Evolutionary conservation across 1,139 yeast genomes (phyloP).

Genomic region (Candida tetrigidarum): DNA sequence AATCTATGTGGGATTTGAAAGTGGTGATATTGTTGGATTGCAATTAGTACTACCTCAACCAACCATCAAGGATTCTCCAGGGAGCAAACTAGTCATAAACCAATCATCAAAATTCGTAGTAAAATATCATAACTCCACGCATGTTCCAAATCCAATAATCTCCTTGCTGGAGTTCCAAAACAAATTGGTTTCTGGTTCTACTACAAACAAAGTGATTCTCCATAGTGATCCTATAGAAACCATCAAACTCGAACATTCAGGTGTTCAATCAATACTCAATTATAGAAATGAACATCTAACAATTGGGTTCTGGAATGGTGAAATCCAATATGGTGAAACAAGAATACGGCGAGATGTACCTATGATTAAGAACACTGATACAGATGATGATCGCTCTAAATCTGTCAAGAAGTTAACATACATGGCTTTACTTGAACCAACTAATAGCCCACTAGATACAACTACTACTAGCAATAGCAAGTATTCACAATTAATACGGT

Average conservation of each 20-base stretch:
- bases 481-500: slow-evolving; percentile 20
- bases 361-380: slow-evolving; percentile 16
- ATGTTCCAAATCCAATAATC: slow-evolving; percentile 57
- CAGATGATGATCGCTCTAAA: slow-evolving; percentile 8
- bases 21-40: slow-evolving; percentile 53
- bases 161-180: slow-evolving; percentile 30
- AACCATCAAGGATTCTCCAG: background rate
- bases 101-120: slow-evolving; percentile 24
- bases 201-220: slow-evolving; percentile 33
- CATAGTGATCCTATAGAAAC: slow-evolving; percentile 21
- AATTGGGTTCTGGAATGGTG: slow-evolving; percentile 49
- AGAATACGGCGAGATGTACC: slow-evolving; percentile 21
- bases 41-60: slow-evolving; percentile 19
- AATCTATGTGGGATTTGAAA: slow-evolving; percentile 58
- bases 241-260: slow-evolving; percentile 23
- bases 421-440: slow-evolving; percentile 16
- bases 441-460: background rate
- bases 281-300: slow-evolving; percentile 14
- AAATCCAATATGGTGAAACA: slow-evolving; percentile 23
- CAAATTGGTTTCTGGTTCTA: slow-evolving; percentile 47
- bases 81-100: slow-evolving; percentile 28
- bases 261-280: slow-evolving; percentile 24
- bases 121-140: slow-evolving; percentile 30
- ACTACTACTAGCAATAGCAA: slow-evolving; percentile 2
- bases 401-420: slow-evolving; percentile 20